phyloP scores from a whole-genome alignment of 139 green algal genomes.

The Haematococcus lacustris region DNA sequence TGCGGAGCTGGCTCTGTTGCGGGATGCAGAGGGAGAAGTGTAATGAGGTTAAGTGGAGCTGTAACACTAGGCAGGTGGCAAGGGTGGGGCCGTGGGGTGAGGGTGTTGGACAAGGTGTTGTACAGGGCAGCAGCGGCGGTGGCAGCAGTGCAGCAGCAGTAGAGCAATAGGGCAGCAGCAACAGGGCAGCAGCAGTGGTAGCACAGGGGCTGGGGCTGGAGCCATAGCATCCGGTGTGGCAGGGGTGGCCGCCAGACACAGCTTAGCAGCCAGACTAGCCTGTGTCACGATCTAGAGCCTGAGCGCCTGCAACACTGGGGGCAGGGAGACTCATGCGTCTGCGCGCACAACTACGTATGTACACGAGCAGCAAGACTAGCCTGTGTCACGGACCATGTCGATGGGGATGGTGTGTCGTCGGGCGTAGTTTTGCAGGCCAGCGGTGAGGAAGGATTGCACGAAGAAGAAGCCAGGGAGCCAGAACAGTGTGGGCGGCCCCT shows the following conservation, averaged over 20 bases:
- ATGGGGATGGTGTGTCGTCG: slow-evolving; percentile 58
- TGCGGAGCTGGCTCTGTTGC: slow-evolving; percentile 37
- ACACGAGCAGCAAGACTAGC: not conserved
- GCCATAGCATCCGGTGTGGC: too few species aligned
- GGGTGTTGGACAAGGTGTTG: not conserved
- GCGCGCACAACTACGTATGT: too few species aligned
- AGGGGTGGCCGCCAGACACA: too few species aligned
- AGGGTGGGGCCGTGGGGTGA: not conserved
- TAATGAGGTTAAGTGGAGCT: slow-evolving; percentile 49
- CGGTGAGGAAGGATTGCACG: slow-evolving; percentile 72
- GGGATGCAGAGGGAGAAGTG: not conserved
- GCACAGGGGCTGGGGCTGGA: too few species aligned
- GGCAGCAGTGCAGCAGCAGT: not conserved
- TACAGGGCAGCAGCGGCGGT: not conserved
- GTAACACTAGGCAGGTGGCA: too few species aligned
- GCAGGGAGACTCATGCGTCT: too few species aligned
- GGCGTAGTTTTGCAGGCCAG: slow-evolving; percentile 70
- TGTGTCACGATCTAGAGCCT: too few species aligned
- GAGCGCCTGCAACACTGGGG: too few species aligned
- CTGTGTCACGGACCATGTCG: too few species aligned
- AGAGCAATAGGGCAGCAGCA: too few species aligned
- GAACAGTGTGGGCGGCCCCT: slow-evolving; percentile 48
- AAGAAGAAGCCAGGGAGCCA: slow-evolving; percentile 85
- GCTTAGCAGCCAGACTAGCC: too few species aligned
- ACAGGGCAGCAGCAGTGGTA: too few species aligned